Evolutionary conservation across 768 basidiomycete species (phyloP).

Genomic region (Postia placenta): DNA sequence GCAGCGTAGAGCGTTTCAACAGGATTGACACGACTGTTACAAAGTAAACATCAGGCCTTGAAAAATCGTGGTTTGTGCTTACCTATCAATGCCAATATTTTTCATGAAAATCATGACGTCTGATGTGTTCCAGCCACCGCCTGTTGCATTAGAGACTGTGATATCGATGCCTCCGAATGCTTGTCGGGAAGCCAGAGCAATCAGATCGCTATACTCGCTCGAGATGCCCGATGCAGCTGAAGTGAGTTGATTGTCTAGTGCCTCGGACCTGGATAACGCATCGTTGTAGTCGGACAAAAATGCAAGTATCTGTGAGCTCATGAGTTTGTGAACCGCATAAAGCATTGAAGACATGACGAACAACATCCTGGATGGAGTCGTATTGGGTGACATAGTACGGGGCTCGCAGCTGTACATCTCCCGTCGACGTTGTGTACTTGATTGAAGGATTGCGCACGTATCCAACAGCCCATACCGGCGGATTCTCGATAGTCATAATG

Average conservation of each 20-base stretch:
- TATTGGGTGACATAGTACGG: conserved; percentile 15
- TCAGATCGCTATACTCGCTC: conserved; percentile 18
- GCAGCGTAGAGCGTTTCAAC: conserved; percentile 27
- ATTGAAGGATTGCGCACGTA: conserved; percentile 21
- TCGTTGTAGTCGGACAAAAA: conserved; percentile 16
- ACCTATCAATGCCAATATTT: conserved; percentile 4
- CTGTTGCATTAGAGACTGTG: conserved; percentile 15
- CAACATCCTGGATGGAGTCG: conserved; percentile 1
- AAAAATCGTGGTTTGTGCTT: not conserved
- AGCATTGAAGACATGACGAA: conserved; percentile 1
- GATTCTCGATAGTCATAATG: conserved; percentile 11
- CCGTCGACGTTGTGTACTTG: conserved; percentile 13
- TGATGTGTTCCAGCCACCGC: conserved; percentile 13
- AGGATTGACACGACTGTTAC: conserved; percentile 24
- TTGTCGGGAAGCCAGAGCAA: conserved; percentile 22
- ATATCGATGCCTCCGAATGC: conserved; percentile 22
- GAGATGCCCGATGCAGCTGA: conserved; percentile 17
- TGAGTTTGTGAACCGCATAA: not conserved
- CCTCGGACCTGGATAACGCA: conserved; percentile 12
- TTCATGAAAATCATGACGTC: conserved; percentile 20
- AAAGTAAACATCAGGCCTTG: not conserved
- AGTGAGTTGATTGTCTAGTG: conserved; percentile 19
- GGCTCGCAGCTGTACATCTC: conserved; percentile 8
- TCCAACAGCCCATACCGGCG: conserved; percentile 24
- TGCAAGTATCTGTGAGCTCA: conserved; percentile 12